phyloP scores from a whole-genome alignment of 306 rosid genomes.

The Nissolia schottii region DNA sequence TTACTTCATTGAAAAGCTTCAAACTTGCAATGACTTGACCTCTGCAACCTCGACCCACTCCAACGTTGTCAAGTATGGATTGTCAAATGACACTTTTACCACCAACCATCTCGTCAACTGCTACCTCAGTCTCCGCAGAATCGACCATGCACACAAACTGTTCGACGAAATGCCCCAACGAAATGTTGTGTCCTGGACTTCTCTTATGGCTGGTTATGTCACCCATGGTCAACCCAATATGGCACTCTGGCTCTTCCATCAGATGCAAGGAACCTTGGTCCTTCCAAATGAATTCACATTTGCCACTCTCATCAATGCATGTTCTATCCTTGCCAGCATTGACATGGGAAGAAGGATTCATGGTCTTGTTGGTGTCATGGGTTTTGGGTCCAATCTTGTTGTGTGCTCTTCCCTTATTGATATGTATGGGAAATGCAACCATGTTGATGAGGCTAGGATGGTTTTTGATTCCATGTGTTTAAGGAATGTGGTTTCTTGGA shows the following conservation, averaged over 20 bases:
- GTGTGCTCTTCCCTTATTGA: conserved; percentile 71
- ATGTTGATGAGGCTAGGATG: conserved; percentile 44
- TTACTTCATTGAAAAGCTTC: conserved; percentile 42
- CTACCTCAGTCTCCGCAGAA: conserved; percentile 41
- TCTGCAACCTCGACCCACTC: conserved; percentile 48
- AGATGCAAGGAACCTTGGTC: conserved; percentile 44
- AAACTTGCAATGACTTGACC: conserved; percentile 33
- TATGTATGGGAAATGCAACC: conserved; percentile 81
- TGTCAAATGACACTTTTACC: conserved; percentile 41
- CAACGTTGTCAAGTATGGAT: conserved; percentile 44
- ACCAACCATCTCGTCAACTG: conserved; percentile 58
- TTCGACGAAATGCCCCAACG: conserved; percentile 57
- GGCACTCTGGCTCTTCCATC: conserved; percentile 42
- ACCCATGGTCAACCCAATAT: conserved; percentile 33
- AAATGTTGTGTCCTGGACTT: conserved; percentile 80
- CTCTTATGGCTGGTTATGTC: conserved; percentile 66
- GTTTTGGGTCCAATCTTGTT: conserved; percentile 47
- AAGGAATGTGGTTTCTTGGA: conserved; percentile 80
- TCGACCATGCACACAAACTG: conserved; percentile 46
- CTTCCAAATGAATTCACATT: conserved; percentile 67
- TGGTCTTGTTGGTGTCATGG: conserved; percentile 44
- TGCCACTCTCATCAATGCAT: conserved; percentile 61
- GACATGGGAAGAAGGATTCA: conserved; percentile 50
- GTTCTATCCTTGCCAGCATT: conserved; percentile 54
- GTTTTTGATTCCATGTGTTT: conserved; percentile 56